phyloP scores from a whole-genome alignment of 441 rosid genomes.

The Brassica balearica region DNA sequence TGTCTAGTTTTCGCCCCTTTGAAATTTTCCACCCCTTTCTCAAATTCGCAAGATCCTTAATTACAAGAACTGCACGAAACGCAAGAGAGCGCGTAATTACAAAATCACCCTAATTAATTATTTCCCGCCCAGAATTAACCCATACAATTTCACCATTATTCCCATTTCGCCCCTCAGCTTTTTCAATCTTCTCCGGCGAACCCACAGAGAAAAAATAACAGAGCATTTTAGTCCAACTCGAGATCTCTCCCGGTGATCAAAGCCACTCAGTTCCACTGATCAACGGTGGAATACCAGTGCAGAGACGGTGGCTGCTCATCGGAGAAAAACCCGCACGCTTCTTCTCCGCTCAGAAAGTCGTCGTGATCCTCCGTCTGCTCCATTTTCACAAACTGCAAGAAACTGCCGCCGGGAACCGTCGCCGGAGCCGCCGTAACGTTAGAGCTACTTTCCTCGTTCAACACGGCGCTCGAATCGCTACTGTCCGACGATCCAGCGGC shows the following conservation, averaged over 20 bases:
- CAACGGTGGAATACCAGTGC: constrained; percentile 72
- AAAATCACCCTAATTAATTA: constrained; percentile 35
- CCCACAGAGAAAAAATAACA: constrained; percentile 1
- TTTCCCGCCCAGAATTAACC: constrained; percentile 27
- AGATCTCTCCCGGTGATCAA: neutral
- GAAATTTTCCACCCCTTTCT: neutral
- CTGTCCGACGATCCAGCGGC: constrained; percentile 76
- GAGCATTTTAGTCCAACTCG: constrained; percentile 12
- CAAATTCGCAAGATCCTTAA: constrained; percentile 24
- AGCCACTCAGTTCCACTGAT: constrained; percentile 59
- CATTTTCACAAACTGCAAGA: constrained; percentile 70
- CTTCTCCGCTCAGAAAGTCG: constrained; percentile 78
- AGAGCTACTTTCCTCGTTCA: constrained; percentile 66
- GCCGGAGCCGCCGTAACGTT: constrained; percentile 25
- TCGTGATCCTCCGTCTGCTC: constrained; percentile 58
- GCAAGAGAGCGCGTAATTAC: constrained; percentile 34
- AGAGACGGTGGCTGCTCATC: constrained; percentile 85
- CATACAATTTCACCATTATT: constrained; percentile 8
- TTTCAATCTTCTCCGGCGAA: neutral
- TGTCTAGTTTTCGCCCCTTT: too few relatives aligned
- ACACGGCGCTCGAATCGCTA: constrained; percentile 81
- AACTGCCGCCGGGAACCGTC: constrained; percentile 13
- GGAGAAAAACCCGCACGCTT: constrained; percentile 76
- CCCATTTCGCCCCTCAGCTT: constrained; percentile 26
- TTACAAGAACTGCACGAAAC: constrained; percentile 39